These are phyloP conservation scores for Aspergillus quadricinctus DNA, from an alignment of 2,329 filamentous ascomycete genomes.

Conservation along the genomic window DNA sequence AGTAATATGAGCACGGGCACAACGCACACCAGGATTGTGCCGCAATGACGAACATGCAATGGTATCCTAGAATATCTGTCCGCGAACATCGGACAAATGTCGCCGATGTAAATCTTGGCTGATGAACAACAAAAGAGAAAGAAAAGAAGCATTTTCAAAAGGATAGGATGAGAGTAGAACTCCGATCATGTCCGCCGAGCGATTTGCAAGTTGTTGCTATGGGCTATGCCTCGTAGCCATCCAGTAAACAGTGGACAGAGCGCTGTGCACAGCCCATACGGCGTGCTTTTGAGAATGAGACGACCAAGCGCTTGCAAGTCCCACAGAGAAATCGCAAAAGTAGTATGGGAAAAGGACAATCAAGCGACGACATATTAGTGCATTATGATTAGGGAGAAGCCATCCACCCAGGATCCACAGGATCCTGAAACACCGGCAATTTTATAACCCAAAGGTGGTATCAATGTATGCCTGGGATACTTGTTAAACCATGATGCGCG, in stretches of 20 bases:
- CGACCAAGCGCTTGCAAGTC: not conserved
- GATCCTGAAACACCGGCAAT: slow-evolving; percentile 85
- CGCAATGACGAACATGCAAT: not conserved
- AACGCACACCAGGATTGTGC: not conserved
- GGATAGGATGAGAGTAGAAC: not conserved
- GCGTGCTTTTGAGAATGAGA: not conserved
- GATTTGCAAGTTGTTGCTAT: not conserved
- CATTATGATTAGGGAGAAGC: slow-evolving; percentile 76
- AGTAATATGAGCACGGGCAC: slow-evolving; percentile 3
- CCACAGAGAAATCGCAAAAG: not conserved
- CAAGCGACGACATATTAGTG: slow-evolving; percentile 44
- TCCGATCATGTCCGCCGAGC: not conserved
- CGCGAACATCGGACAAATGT: not conserved
- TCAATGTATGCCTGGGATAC: slow-evolving; percentile 67
- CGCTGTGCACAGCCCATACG: not conserved
- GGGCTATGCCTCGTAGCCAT: not conserved
- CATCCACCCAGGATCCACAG: slow-evolving; percentile 75
- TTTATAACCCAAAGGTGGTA: slow-evolving; percentile 83
- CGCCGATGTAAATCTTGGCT: not conserved
- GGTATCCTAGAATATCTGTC: not conserved
- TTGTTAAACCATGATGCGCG: slow-evolving; percentile 6
- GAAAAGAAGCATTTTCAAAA: not conserved
- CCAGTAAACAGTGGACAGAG: not conserved
- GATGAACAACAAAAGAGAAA: not conserved
- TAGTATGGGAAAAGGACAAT: not conserved